Base-by-base conservation (phyloP, 805 yeast genomes). In the Grigorovia transvaalensis region DNA sequence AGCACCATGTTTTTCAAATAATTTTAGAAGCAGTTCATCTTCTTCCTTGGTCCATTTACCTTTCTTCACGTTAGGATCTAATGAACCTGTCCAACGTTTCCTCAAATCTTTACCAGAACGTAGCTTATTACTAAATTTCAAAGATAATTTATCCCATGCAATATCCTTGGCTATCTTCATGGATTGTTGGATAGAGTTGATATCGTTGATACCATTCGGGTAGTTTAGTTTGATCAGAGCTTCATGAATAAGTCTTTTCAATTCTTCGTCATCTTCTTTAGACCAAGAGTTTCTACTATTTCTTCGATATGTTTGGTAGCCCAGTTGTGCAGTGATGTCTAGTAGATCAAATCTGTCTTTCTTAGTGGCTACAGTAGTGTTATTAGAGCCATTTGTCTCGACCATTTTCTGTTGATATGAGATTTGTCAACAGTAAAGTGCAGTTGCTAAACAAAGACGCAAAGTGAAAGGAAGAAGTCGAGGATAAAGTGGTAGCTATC, bases 1-100 rank as follows among this genome's bases (percentile, higher is more conserved):
- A 0, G 95, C 76, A 0, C 97, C 97, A 63, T 78, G 76, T 57
- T 74, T 76, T 48, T 77, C 71, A 64, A 78, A 85, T 1, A 93
- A 88, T 49, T 74, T 72, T 20, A 84, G 62, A 41, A 90, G 71
- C 42, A 72, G 70, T 40, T 75, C 75, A 68, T 90, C 97, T 65
- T 90, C 97, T 44, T 77, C 84, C 13, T 75, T 66, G 1, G 93
- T 85, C 97, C 97, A 90, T 62, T 81, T 80, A 1, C 97, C 97
- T 57, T 87, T 85, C 51, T 81, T 78, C 54, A 90, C 71, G 53
- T 74, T 78, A 1, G 97, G 97, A 65, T 88, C 93, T 44, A 90
- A 68, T 1, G 96, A 87, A 56, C 84, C 84, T 17, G 79, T 72
- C 97, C 97, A 90, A 53, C 97, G 71, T 65, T 88, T 89, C 40